A percentile compares a stretch with the other conserved stretches of the same genome.
phyloP scores from a whole-genome alignment of 176 grass and related monocot species.

The Oropetium thomaeum region DNA sequence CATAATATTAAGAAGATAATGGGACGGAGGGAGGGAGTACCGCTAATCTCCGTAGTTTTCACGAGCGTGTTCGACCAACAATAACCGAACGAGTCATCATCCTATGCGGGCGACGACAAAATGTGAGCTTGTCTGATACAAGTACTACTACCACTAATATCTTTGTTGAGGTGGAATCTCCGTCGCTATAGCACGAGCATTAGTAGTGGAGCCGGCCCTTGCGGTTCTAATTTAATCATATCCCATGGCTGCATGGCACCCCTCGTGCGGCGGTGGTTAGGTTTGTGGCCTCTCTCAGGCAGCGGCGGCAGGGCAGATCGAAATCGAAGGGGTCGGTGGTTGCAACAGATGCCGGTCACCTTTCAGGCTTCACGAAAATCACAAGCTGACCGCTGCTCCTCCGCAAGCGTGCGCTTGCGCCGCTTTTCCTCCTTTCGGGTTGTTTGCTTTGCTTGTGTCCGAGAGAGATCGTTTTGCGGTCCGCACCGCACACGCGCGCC shows the following conservation, averaged over 20 bases:
- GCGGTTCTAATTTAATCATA: constrained; percentile 30
- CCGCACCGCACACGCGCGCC: not conserved
- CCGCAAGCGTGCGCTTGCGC: not conserved
- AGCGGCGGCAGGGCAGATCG: not conserved
- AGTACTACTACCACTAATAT: no score
- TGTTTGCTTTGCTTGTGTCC: constrained; percentile 10
- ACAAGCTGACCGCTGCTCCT: not conserved
- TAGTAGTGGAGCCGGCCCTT: constrained; percentile 5
- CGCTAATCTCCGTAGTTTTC: no score
- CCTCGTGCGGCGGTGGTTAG: constrained; percentile 11
- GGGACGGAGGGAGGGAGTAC: no score
- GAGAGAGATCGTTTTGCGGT: not conserved
- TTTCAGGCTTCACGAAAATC: not conserved
- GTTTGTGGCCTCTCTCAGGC: not conserved
- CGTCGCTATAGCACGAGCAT: constrained; percentile 23
- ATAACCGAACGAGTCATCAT: no score
- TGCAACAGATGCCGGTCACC: not conserved
- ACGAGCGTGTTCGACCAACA: no score
- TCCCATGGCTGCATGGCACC: not conserved
- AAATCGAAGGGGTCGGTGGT: not conserved
- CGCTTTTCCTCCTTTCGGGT: not conserved
- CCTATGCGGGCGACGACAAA: not conserved
- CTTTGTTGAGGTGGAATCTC: constrained; percentile 5
- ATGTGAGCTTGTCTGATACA: no score
- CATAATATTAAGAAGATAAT: no score